Evolutionary conservation across 1,284 basidiomycete genomes (phyloP).

Genomic region (Sporisorium iseilematis-ciliati): DNA sequence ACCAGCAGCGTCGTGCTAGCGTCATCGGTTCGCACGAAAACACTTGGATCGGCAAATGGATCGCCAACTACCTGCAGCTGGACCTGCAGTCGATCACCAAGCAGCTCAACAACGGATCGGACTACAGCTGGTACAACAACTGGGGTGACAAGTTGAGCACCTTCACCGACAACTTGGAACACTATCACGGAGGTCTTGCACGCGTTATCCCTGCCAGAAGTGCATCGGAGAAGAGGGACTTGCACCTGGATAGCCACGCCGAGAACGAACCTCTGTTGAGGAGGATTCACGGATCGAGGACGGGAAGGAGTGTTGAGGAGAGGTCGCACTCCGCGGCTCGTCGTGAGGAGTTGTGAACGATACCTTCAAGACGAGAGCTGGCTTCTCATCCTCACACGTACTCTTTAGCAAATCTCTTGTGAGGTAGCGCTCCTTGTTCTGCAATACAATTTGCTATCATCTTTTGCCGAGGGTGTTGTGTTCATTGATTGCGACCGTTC

Average conservation of each 20-base stretch:
- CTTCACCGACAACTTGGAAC: slow-evolving; percentile 51
- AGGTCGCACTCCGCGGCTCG: slow-evolving; percentile 27
- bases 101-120: slow-evolving; percentile 53
- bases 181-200: slow-evolving; percentile 54
- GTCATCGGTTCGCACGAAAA: slow-evolving; percentile 61
- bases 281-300: slow-evolving; percentile 41
- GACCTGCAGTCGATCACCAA: slow-evolving; percentile 50
- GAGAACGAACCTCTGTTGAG: slow-evolving; percentile 45
- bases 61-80: slow-evolving; percentile 42
- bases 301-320: slow-evolving; percentile 21
- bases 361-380: neutral
- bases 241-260: slow-evolving; percentile 34
- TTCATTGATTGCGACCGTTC: neutral
- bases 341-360: slow-evolving; percentile 30
- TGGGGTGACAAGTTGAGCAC: slow-evolving; percentile 44
- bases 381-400: too few relatives aligned
- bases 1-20: slow-evolving; percentile 22
- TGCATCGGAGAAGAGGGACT: slow-evolving; percentile 26
- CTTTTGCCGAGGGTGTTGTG: too few relatives aligned
- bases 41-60: slow-evolving; percentile 61
- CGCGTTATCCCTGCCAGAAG: slow-evolving; percentile 29
- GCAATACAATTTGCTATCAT: too few relatives aligned
- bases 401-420: too few relatives aligned
- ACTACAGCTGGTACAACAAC: slow-evolving; percentile 57
- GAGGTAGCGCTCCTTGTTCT: too few relatives aligned